Evolutionary conservation across 2,329 filamentous ascomycete genomes (phyloP).

Genomic region (Diaporthe velutina): DNA sequence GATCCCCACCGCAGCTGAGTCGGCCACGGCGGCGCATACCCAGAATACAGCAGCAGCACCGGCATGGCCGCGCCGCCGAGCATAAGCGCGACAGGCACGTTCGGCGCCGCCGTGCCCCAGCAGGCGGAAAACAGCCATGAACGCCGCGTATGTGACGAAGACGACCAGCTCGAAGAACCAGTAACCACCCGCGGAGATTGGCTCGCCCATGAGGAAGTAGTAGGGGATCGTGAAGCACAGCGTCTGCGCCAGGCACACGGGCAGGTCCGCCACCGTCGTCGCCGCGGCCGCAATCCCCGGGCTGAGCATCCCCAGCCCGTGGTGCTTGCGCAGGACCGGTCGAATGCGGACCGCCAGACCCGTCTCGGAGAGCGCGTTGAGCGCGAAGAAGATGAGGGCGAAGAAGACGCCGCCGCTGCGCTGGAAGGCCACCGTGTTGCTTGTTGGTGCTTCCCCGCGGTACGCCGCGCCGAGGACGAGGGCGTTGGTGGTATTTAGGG

Average conservation of each 20-base stretch:
- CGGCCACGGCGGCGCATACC: slow-evolving; percentile 48
- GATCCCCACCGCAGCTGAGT: slow-evolving; percentile 71
- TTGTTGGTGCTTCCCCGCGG: background rate
- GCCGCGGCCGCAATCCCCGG: background rate
- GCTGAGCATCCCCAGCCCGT: slow-evolving; percentile 4
- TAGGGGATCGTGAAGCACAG: background rate
- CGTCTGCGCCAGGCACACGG: background rate
- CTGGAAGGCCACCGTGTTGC: background rate
- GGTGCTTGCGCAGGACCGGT: slow-evolving; percentile 10
- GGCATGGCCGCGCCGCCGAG: slow-evolving; percentile 58
- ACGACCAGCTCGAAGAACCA: slow-evolving; percentile 12
- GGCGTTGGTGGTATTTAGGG: background rate
- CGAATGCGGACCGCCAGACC: background rate
- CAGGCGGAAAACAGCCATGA: slow-evolving; percentile 50
- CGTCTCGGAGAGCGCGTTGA: slow-evolving; percentile 12
- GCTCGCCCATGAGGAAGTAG: background rate
- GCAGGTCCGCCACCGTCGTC: background rate
- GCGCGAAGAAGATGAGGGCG: background rate
- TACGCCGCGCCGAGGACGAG: background rate
- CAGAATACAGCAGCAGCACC: background rate
- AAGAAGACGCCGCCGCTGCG: slow-evolving; percentile 21
- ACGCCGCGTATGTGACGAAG: slow-evolving; percentile 53
- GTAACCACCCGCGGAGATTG: background rate
- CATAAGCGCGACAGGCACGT: background rate
- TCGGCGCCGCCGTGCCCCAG: background rate